Conservation (phyloP, 2,329 filamentous ascomycete species). For the Intubia oerlemansii region DNA sequence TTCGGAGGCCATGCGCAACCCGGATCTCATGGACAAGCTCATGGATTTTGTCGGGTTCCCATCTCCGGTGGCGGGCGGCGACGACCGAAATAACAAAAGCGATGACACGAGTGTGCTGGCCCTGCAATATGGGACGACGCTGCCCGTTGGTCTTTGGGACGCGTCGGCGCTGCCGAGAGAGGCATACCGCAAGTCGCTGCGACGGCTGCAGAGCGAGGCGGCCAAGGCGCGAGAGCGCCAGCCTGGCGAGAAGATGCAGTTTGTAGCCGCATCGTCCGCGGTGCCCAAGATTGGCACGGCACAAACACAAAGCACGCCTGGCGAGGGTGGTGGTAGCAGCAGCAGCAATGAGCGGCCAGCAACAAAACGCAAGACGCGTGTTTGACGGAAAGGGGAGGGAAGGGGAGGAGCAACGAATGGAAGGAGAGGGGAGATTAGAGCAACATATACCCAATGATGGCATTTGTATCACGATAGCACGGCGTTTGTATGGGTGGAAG, state of each 20-base stretch:
- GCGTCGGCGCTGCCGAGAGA: conserved; percentile 30
- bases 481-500: too few relatives aligned
- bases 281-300: too few relatives aligned
- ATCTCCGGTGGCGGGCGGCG: conserved; percentile 17
- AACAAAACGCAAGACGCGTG: too few relatives aligned
- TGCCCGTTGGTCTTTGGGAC: conserved; percentile 34
- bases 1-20: conserved; percentile 48
- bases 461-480: too few relatives aligned
- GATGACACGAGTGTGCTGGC: background rate
- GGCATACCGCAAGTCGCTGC: conserved; percentile 28
- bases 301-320: too few relatives aligned
- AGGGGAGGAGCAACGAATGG: too few relatives aligned
- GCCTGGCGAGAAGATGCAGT: conserved; percentile 25
- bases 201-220: conserved; percentile 23
- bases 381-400: too few relatives aligned
- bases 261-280: conserved; percentile 19
- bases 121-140: conserved; percentile 41
- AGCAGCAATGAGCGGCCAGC: too few relatives aligned
- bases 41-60: conserved; percentile 39
- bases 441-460: too few relatives aligned
- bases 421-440: too few relatives aligned
- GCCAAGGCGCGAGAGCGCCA: conserved; percentile 22
- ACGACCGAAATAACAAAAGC: conserved; percentile 1
- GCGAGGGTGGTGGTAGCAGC: too few relatives aligned
- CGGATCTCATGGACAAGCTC: conserved; percentile 49